Conservation (phyloP, 805 yeast genomes). For the Starmerella stellata region DNA sequence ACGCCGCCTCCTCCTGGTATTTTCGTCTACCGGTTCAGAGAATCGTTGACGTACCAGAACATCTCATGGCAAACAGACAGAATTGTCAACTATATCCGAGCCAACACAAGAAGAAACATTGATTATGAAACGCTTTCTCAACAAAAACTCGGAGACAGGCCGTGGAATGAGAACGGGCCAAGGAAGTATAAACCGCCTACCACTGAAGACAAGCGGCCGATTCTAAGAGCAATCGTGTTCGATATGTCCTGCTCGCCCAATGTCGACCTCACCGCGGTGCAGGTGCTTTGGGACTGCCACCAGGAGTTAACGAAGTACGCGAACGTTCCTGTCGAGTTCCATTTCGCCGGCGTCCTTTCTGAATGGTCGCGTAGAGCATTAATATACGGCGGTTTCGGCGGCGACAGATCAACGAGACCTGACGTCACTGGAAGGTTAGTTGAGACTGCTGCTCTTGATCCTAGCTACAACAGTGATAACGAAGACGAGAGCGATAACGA, state of each 20-base stretch:
- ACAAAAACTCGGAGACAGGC: conserved; percentile 38
- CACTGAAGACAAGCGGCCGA: conserved; percentile 39
- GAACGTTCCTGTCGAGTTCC: conserved; percentile 72
- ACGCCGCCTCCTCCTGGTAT: conserved; percentile 82
- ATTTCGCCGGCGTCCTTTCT: conserved; percentile 65
- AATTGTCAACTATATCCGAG: conserved; percentile 48
- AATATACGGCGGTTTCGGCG: conserved; percentile 35
- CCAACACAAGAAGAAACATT: conserved; percentile 33
- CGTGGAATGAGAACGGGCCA: conserved; percentile 86
- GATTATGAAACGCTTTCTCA: conserved; percentile 28
- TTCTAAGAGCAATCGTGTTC: conserved; percentile 51
- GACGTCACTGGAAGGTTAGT: conserved; percentile 9
- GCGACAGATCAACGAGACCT: conserved; percentile 25
- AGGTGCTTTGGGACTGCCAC: conserved; percentile 56
- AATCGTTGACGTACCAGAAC: conserved; percentile 68
- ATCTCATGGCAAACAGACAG: conserved; percentile 53
- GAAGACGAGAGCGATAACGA: too few relatives aligned
- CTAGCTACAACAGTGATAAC: too few relatives aligned
- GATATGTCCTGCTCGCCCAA: conserved; percentile 66
- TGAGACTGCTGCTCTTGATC: conserved; percentile 6
- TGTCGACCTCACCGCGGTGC: conserved; percentile 64
- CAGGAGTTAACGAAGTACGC: conserved; percentile 56
- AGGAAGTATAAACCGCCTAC: conserved; percentile 18
- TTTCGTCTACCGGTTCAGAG: conserved; percentile 64
- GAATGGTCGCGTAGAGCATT: conserved; percentile 77